Evolutionary conservation across 257 asterid species (phyloP), one percentile per base, ranked within the genome.

Genomic region (Solanum gandarillasii): DNA sequence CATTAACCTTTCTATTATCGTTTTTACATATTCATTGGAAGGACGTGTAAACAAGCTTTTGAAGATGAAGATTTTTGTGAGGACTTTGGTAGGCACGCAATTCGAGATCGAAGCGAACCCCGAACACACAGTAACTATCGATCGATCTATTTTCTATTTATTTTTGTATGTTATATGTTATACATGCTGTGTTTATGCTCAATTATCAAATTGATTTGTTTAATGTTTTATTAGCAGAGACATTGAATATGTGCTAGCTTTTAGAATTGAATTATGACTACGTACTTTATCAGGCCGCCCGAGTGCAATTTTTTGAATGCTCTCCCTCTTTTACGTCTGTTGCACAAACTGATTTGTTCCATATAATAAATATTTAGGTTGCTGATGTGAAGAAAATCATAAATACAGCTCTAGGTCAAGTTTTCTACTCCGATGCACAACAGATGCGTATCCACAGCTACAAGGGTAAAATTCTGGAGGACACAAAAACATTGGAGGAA

Each of bases 101-200:
- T 96, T 96, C 89, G 93, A 94, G 93, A 94, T 96, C 93, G 96
- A 94, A 90, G 99, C 92, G 89, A 93, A 94, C 86, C 95, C 98
- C 2, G 93, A 90, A 87, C 97, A 96, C 89, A 86, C 94, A 39
- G 99, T 96, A 93, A 41, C 68, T 67, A 25, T 79, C 38, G 25
- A 25, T 79, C 65, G 25, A 25, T 79, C 36, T 79, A 25, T 79
- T 12, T 2, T n/a, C 9, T 41, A 25, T 25, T 25, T 79, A 41
- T 41, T 25, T 14, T 43, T 52, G 36, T 41, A 16, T 8, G 12
- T 39, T 76, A 11, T 41, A 16, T 16, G 12, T 38, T 75, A 10
- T n/a, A 38, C 55, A 23, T 75, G 55, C 6, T 12, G 58, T 27
- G 35, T 38, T 27, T 79, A 43, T 43, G 60, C 32, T 34, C 5